Evolutionary conservation across 1,284 basidiomycete genomes (phyloP).

Genomic region (Cutaneotrichosporon dermatis): DNA sequence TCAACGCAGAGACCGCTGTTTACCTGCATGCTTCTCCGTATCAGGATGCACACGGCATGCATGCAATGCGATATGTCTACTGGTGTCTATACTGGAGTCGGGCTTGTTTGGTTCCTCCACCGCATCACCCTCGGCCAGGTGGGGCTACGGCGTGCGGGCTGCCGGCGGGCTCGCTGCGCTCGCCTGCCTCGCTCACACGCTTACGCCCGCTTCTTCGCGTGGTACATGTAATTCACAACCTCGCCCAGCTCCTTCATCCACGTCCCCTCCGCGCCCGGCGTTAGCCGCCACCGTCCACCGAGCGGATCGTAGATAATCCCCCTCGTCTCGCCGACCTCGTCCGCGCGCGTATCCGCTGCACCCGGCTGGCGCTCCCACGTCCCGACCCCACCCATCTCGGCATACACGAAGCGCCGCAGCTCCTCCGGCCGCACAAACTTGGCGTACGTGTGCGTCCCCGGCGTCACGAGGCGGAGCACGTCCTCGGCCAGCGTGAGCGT

Average conservation of each 20-base stretch:
- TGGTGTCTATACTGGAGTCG: no score
- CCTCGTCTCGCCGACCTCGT: conserved; percentile 70
- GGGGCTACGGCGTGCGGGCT: no score
- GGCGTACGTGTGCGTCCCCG: conserved; percentile 84
- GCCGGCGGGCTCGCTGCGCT: no score
- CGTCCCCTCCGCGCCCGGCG: conserved; percentile 62
- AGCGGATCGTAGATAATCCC: conserved; percentile 80
- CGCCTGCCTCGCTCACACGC: no score
- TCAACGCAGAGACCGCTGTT: no score
- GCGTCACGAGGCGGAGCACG: conserved; percentile 72
- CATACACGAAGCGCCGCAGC: conserved; percentile 75
- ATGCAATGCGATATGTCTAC: no score
- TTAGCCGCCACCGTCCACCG: conserved; percentile 65
- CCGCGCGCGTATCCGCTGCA: conserved; percentile 52
- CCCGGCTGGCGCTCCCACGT: conserved; percentile 42
- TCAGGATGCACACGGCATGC: no score
- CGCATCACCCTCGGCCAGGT: no score
- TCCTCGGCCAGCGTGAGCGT: conserved; percentile 90
- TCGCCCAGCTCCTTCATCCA: conserved; percentile 38
- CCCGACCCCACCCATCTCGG: conserved; percentile 52
- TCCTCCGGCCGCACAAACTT: conserved; percentile 90
- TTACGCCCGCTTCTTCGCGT: conserved; percentile 35
- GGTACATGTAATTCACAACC: conserved; percentile 48
- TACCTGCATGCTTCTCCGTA: no score
- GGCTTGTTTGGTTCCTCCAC: no score